Evolutionary conservation across 1,139 yeast genomes (phyloP), one percentile per base, ranked within the genome.

Genomic region (Torulaspora globosa): DNA sequence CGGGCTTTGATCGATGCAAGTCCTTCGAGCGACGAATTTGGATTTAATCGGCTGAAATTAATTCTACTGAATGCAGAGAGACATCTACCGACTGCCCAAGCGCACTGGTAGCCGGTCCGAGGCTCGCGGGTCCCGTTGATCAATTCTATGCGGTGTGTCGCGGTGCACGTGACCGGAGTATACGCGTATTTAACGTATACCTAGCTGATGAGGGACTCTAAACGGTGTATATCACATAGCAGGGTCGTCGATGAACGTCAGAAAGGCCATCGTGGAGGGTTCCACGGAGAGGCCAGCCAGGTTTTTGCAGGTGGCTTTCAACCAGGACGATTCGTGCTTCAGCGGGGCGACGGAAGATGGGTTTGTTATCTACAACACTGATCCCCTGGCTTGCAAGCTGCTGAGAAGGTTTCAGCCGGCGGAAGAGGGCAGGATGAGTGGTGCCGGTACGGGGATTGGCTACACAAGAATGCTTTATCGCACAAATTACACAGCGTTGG

Each of bases 241-340:
- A 30, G 30, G 35, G 12, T 10, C 27, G 9, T 16, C 5, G 14
- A 59, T 59, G 63, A 53, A 57, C 37, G 55, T 59, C 14, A 47
- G 60, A 19, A 52, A 52, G 36, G 49, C 59, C 7, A 56, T 59
- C 14, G 54, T 56, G 26, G 56, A 51, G 41, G 45, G 50, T 23
- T 33, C 32, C 9, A 31, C 36, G 14, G 47, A 44, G 19, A 50
- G 41, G n/a, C 46, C 57, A 10, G 46, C 51, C 2, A 51, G 49
- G 38, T 56, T 58, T 43, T 36, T 56, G 23, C 52, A 55, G 28
- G 59, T 60, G 7, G 44, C 58, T 12, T 89, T 89, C 71, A 90
- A 90, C 67, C 96, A 88, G 67, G 96, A 89, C 67, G 87, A 82
- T 59, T 86, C 89, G 39, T 89, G 97, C 63, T 89, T 90, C 68